Conservation (phyloP, 306 rosid genomes). For the Adenanthera pavonina region DNA sequence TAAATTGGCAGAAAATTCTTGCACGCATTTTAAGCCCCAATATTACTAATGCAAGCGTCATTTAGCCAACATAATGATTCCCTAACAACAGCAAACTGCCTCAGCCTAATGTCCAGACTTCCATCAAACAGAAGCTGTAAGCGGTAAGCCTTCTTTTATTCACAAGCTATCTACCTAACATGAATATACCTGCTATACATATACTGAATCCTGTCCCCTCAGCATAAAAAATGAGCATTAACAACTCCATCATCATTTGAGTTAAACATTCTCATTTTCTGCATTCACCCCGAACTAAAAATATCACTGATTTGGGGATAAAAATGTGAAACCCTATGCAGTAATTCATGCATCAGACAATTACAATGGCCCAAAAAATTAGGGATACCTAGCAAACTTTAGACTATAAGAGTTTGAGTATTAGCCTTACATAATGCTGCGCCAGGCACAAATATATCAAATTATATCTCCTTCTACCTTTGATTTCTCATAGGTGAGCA, state of each 20-base stretch:
- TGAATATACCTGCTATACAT: not conserved
- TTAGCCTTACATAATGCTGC: not conserved
- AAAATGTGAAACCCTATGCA: not conserved
- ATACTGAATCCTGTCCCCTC: not conserved
- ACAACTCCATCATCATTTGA: not conserved
- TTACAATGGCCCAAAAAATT: not conserved
- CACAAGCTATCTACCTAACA: not conserved
- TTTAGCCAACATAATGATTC: not conserved
- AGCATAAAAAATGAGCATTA: not conserved
- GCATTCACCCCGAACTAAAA: not conserved
- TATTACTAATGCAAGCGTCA: not conserved
- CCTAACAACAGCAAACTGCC: not conserved
- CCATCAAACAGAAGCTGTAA: not conserved
- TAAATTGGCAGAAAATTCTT: not conserved
- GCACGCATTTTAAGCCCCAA: not conserved
- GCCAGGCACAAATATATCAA: not conserved
- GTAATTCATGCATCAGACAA: not conserved
- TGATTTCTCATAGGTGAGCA: not conserved
- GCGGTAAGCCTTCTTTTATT: not conserved
- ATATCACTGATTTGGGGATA: not conserved
- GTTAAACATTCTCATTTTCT: not conserved
- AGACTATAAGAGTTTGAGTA: not conserved
- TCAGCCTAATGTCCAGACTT: not conserved
- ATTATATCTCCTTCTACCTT: not conserved
- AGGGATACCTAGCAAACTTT: too few relatives aligned